Evolutionary conservation across 495 filamentous ascomycete species (phyloP).

Genomic region (Aspergillus funiculosus): DNA sequence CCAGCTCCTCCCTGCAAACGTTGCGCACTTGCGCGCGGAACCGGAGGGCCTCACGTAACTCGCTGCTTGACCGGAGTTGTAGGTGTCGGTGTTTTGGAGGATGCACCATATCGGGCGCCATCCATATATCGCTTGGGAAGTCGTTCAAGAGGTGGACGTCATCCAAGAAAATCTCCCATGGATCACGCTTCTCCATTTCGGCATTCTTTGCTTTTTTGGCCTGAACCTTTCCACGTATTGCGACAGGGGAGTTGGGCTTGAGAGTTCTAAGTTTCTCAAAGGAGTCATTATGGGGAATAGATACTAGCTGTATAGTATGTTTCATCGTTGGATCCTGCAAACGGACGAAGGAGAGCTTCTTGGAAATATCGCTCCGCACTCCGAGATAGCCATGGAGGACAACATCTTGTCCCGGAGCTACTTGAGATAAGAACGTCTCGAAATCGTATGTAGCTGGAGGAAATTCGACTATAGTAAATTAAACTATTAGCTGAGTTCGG

Average conservation of each 20-base stretch:
- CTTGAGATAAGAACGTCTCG: conserved; percentile 36
- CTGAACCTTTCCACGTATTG: conserved; percentile 45
- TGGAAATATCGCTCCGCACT: conserved; percentile 54
- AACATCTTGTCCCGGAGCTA: conserved; percentile 45
- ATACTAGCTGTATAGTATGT: conserved; percentile 49
- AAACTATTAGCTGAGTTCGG: neutral
- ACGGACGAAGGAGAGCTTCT: conserved; percentile 63
- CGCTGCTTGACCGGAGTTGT: conserved; percentile 66
- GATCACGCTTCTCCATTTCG: conserved; percentile 26
- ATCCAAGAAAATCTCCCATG: conserved; percentile 57
- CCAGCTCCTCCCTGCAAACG: conserved; percentile 49
- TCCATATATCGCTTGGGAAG: conserved; percentile 70
- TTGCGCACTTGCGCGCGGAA: conserved; percentile 51
- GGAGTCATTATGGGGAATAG: conserved; percentile 36
- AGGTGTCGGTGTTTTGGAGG: conserved; percentile 71
- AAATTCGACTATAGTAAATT: conserved; percentile 43
- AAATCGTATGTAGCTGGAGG: conserved; percentile 46
- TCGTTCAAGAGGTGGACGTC: conserved; percentile 64
- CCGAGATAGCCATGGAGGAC: conserved; percentile 69
- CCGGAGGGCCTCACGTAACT: conserved; percentile 55
- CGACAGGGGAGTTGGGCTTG: conserved; percentile 48
- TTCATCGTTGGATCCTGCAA: conserved; percentile 47
- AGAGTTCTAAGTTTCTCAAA: conserved; percentile 45
- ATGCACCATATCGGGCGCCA: conserved; percentile 65
- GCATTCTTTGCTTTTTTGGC: conserved; percentile 33